Conservation (phyloP, 2,329 filamentous ascomycete species). For the Diaporthe humulicola region DNA sequence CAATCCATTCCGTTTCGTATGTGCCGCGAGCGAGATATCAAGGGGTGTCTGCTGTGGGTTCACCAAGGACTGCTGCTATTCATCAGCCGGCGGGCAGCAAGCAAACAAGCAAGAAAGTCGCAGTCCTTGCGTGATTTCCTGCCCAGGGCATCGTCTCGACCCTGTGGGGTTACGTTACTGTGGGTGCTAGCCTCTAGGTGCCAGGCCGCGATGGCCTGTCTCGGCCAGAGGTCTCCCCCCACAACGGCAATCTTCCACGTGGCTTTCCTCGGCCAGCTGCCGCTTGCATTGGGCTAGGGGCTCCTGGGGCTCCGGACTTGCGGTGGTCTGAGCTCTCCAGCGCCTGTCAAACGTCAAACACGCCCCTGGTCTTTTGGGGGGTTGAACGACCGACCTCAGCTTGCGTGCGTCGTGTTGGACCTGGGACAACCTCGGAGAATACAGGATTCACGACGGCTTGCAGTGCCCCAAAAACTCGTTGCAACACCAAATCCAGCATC, state of each 20-base stretch:
- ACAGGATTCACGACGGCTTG: not conserved
- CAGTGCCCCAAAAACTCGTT: not conserved
- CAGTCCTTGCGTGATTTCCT: conserved; percentile 29
- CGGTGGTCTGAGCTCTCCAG: conserved; percentile 25
- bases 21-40: conserved; percentile 28
- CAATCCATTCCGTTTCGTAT: conserved; percentile 27
- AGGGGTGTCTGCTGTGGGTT: conserved; percentile 24
- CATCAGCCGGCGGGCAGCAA: conserved; percentile 1
- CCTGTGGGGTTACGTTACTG: conserved; percentile 25
- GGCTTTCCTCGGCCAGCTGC: conserved; percentile 30
- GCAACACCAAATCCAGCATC: conserved; percentile 13
- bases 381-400: not conserved
- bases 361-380: conserved; percentile 6
- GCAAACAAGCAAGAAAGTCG: not conserved
- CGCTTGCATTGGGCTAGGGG: conserved; percentile 16
- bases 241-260: conserved; percentile 31
- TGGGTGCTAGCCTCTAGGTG: not conserved
- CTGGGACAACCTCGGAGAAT: conserved; percentile 1
- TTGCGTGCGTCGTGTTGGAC: conserved; percentile 2
- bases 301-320: conserved; percentile 20
- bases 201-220: conserved; percentile 11
- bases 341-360: conserved; percentile 25
- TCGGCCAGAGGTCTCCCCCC: not conserved
- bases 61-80: not conserved
- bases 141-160: conserved; percentile 23